Evolutionary conservation across 2,329 filamentous ascomycete genomes (phyloP).

Genomic region (Trichoderma hamatum): DNA sequence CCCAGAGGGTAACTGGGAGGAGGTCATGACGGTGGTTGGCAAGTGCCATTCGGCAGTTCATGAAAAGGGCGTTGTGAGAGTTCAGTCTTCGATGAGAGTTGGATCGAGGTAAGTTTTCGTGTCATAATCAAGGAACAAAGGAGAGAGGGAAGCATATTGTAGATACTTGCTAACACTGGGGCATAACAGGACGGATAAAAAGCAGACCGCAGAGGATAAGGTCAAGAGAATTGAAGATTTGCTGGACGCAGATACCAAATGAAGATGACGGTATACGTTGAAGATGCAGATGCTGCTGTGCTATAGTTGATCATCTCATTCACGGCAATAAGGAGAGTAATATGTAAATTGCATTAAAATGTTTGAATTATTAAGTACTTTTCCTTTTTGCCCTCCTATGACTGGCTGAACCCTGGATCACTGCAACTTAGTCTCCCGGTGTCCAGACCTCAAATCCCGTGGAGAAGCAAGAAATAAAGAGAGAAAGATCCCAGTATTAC

Average conservation of each 20-base stretch:
- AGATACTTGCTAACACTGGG: neutral
- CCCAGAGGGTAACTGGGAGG: constrained; percentile 89
- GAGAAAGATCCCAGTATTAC: constrained; percentile 17
- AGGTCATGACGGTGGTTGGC: constrained; percentile 83
- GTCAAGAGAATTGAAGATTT: constrained; percentile 63
- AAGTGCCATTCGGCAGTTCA: constrained; percentile 82
- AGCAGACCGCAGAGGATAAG: constrained; percentile 79
- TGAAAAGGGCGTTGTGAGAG: constrained; percentile 72
- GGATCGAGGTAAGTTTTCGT: constrained; percentile 66
- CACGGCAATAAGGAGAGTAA: neutral
- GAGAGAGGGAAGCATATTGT: neutral
- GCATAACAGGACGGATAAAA: constrained; percentile 77
- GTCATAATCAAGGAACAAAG: neutral
- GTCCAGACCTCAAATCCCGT: neutral
- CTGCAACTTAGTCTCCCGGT: neutral
- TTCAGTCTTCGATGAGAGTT: constrained; percentile 87
- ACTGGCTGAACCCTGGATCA: neutral
- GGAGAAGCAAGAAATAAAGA: neutral
- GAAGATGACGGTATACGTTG: neutral
- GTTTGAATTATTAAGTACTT: constrained; percentile 8
- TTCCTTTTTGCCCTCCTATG: constrained; percentile 1
- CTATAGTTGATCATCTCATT: neutral
- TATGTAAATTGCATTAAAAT: neutral
- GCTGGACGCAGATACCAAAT: constrained; percentile 39
- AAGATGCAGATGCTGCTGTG: neutral